phyloP scores from a whole-genome alignment of 2,329 filamentous ascomycete species.

The Colletotrichum theobromicola region DNA sequence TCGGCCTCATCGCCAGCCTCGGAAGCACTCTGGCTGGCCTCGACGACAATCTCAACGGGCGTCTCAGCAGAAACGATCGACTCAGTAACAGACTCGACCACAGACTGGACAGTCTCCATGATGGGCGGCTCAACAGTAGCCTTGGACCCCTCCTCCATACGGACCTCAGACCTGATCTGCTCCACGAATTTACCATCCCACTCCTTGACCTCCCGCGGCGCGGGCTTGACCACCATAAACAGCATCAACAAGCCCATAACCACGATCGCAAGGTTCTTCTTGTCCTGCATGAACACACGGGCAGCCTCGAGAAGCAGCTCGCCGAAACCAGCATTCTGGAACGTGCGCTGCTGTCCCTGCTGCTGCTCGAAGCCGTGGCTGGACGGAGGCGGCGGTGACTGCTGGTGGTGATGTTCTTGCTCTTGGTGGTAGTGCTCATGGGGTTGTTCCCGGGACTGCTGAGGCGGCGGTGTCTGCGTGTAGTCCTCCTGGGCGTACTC shows the following conservation, averaged over 20 bases:
- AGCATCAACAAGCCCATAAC: conserved; percentile 59
- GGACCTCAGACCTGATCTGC: conserved; percentile 8
- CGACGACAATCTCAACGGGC: not conserved
- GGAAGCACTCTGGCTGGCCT: not conserved
- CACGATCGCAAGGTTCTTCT: conserved; percentile 64
- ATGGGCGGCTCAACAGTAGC: not conserved
- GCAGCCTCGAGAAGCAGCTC: conserved; percentile 60
- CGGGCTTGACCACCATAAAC: conserved; percentile 44
- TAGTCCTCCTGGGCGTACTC: not conserved
- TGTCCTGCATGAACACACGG: conserved; percentile 60
- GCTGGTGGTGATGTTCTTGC: conserved; percentile 22
- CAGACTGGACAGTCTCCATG: not conserved
- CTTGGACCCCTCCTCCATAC: not conserved
- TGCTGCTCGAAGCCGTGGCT: conserved; percentile 34
- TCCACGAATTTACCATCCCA: conserved; percentile 26
- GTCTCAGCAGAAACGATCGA: not conserved
- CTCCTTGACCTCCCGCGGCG: conserved; percentile 29
- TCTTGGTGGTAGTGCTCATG: conserved; percentile 19
- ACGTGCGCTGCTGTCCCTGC: conserved; percentile 10
- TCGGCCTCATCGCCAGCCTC: not conserved
- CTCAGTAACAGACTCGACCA: not conserved
- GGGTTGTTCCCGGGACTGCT: not conserved
- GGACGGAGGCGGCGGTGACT: conserved; percentile 27
- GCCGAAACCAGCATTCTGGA: conserved; percentile 53
- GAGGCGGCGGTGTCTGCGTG: not conserved